Percentiles rank a stretch among this genome's conserved stretches.
Conservation (phyloP, 768 basidiomycete species). For the Xerocomellus intermedius region DNA sequence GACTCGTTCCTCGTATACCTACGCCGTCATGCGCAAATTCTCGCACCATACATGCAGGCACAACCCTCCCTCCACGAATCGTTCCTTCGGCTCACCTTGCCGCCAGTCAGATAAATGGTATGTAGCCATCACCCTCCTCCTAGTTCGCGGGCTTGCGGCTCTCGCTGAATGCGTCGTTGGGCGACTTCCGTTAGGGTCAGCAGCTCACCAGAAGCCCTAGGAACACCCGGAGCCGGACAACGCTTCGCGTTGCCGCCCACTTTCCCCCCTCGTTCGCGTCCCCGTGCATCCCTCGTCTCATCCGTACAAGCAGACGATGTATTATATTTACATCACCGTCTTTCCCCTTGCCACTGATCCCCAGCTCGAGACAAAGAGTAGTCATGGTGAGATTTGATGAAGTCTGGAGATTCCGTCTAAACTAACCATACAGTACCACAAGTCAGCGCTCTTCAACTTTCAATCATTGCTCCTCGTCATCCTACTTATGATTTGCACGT, state of each 20-base stretch:
- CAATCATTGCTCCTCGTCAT: constrained; percentile 93
- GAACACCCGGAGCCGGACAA: not conserved
- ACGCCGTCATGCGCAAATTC: not conserved
- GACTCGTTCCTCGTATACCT: not conserved
- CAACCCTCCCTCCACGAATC: too few relatives aligned
- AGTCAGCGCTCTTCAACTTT: constrained; percentile 98
- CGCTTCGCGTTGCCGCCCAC: not conserved
- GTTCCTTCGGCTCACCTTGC: too few relatives aligned
- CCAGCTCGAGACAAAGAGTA: not conserved
- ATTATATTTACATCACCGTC: too few relatives aligned
- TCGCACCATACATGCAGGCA: not conserved
- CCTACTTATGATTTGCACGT: constrained; percentile 92
- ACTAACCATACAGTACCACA: constrained; percentile 11
- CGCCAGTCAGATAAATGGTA: not conserved
- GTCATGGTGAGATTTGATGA: constrained; percentile 16
- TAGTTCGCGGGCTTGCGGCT: not conserved
- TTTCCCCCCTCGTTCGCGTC: too few relatives aligned
- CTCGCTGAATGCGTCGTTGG: not conserved
- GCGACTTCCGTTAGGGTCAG: not conserved
- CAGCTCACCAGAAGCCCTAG: not conserved
- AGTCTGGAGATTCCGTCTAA: not conserved
- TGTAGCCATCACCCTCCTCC: not conserved
- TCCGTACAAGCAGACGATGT: too few relatives aligned
- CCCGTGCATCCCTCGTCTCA: too few relatives aligned
- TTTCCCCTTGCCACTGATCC: too few relatives aligned